phyloP scores from a whole-genome alignment of 306 rosid species.

The Fagus sylvatica region DNA sequence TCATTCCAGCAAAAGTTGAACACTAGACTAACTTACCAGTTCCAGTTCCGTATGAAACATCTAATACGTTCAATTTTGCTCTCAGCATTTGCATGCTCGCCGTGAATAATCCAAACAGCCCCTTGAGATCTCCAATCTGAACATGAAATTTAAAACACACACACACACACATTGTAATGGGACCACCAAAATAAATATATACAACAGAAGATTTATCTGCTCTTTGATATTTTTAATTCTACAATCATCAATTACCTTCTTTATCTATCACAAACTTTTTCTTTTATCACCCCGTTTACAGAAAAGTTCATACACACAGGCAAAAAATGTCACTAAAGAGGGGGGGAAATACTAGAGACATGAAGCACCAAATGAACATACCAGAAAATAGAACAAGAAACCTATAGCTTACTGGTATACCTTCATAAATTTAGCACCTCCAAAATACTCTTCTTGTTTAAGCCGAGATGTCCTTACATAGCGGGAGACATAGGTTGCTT shows the following conservation, averaged over 20 bases:
- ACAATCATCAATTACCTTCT: not conserved
- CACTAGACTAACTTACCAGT: conserved; percentile 53
- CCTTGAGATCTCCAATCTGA: conserved; percentile 94
- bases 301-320: not conserved
- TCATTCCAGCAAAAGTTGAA: conserved; percentile 9
- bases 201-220: not conserved
- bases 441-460: conserved; percentile 88
- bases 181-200: conserved; percentile 25
- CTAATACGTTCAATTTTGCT: conserved; percentile 74
- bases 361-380: not conserved
- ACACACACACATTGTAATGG: not conserved
- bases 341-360: not conserved
- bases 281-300: not conserved
- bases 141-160: conserved; percentile 16
- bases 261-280: not conserved
- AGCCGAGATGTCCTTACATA: conserved; percentile 78
- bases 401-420: conserved; percentile 30
- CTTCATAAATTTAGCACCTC: conserved; percentile 83
- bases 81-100: conserved; percentile 75
- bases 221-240: not conserved
- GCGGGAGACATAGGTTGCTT: conserved; percentile 85
- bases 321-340: not conserved
- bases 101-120: conserved; percentile 77
- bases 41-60: conserved; percentile 65
- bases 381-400: not conserved